Evolutionary conservation across 2,329 filamentous ascomycete genomes (phyloP), one percentile per base, ranked within the genome.

Genomic region (Aspergillus nomiae): DNA sequence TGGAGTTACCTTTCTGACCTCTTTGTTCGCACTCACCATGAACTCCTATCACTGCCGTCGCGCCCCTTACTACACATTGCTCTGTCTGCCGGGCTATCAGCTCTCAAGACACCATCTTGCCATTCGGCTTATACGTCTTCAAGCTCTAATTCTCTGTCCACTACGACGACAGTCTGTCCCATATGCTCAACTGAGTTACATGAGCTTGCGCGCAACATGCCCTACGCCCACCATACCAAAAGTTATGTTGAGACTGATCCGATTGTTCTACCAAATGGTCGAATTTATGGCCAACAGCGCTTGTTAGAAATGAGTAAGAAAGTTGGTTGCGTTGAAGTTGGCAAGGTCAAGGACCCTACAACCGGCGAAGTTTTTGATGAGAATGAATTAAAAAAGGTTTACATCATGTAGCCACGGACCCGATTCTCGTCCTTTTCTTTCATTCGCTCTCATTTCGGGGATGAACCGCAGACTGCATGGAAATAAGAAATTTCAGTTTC

Each of bases 141-240:
- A 11, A 85, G 81, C 16, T 82, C 83, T 16, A 83, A 82, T 60
- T 81, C 80, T 24, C 78, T 81, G 54, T 82, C 80, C 32, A 85
- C 90, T 1, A 88, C 88, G 2, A 90, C 91, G 9, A 90, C 88
- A 56, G 88, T 98, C 48, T 99, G 95, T 71, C 95, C 95, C 3
- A 98, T 99, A 73, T 99, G 95, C 82, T 95, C 91, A 55, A 95
- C 91, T 0, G 95, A 99, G 79, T 86, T 99, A 61, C 98, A 98
- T 76, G 91, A 94, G 72, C 86, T 99, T 38, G 94, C 95, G 2
- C 85, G 90, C 58, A 89, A 90, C 70, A 91, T 99, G 51, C 95
- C 95, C 0, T 98, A 98, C 72, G 95, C 95, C 3, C 91, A 97
- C 73, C 95, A 99, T 77, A 94, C 91, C 34, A 96, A 96, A 83